Percentiles rank a stretch among this genome's conserved stretches.
Evolutionary conservation across 208 protist species (phyloP).

Genomic region (Angomonas ambiguus): DNA sequence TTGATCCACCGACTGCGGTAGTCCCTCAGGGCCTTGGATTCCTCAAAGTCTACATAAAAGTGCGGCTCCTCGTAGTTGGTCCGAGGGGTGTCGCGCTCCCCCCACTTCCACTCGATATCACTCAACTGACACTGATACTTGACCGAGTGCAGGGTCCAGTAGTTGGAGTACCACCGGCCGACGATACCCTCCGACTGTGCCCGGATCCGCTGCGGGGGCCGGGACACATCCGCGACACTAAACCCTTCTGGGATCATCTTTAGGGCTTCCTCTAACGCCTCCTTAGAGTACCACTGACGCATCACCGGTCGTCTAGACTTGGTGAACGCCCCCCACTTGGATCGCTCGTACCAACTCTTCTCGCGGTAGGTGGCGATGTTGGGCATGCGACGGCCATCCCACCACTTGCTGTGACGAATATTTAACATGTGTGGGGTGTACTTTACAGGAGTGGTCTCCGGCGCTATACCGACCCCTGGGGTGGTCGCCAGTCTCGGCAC

Average conservation of each 20-base stretch:
- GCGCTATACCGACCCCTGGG: constrained; percentile 80
- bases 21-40: constrained; percentile 83
- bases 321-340: constrained; percentile 37
- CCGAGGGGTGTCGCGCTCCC: constrained; percentile 65
- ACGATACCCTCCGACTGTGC: constrained; percentile 86
- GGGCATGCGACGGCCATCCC: constrained; percentile 50
- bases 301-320: constrained; percentile 59
- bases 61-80: constrained; percentile 90
- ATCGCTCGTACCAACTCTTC: constrained; percentile 74
- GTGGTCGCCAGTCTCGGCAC: constrained; percentile 39
- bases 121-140: constrained; percentile 83
- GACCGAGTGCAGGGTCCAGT: constrained; percentile 88
- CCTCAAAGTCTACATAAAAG: constrained; percentile 89
- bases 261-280: constrained; percentile 61
- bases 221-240: constrained; percentile 73
- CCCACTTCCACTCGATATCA: constrained; percentile 72
- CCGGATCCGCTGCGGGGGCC: constrained; percentile 80
- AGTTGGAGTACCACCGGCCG: constrained; percentile 89
- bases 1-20: constrained; percentile 91
- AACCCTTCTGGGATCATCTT: constrained; percentile 79
- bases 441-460: constrained; percentile 88
- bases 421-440: constrained; percentile 88
- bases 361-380: constrained; percentile 79
- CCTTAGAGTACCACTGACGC: constrained; percentile 71
- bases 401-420: constrained; percentile 80